These are phyloP conservation scores for Lactarius evosmus DNA, from an alignment of 768 basidiomycete genomes.

Conservation along the genomic window DNA sequence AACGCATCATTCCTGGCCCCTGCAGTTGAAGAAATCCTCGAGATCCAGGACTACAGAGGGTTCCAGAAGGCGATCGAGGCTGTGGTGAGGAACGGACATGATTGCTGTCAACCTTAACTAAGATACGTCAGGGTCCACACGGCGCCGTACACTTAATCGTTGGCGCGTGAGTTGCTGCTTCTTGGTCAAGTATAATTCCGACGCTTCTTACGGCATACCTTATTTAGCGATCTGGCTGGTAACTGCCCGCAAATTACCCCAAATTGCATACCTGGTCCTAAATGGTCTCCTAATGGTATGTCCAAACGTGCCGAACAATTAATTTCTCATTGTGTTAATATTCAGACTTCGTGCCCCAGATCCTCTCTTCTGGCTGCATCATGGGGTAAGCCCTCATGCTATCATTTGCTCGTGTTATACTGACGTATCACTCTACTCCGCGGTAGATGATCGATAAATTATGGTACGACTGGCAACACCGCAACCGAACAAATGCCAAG, in stretches of 20 bases:
- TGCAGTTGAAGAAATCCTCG: conserved; percentile 31
- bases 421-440: background rate
- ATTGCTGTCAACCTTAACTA: background rate
- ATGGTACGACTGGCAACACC: conserved; percentile 39
- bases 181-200: background rate
- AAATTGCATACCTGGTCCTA: conserved; percentile 32
- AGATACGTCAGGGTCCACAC: conserved; percentile 30
- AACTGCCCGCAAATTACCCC: conserved; percentile 33
- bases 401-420: background rate
- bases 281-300: conserved; percentile 37
- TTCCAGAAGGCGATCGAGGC: conserved; percentile 36
- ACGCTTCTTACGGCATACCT: background rate
- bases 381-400: conserved; percentile 31
- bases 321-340: background rate
- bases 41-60: conserved; percentile 33
- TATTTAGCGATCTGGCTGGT: conserved; percentile 34
- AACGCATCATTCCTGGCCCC: conserved; percentile 33
- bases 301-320: background rate
- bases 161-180: conserved; percentile 31
- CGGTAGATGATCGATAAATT: conserved; percentile 39
- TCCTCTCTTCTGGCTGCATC: conserved; percentile 39
- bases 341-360: conserved; percentile 31
- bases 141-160: conserved; percentile 35
- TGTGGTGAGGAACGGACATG: conserved; percentile 27
- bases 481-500: conserved; percentile 29